A percentile compares a stretch with the other conserved stretches of the same genome.
These are phyloP conservation scores for Colletotrichum nymphaeae DNA, from an alignment of 2,329 filamentous ascomycete genomes.

Conservation along the genomic window DNA sequence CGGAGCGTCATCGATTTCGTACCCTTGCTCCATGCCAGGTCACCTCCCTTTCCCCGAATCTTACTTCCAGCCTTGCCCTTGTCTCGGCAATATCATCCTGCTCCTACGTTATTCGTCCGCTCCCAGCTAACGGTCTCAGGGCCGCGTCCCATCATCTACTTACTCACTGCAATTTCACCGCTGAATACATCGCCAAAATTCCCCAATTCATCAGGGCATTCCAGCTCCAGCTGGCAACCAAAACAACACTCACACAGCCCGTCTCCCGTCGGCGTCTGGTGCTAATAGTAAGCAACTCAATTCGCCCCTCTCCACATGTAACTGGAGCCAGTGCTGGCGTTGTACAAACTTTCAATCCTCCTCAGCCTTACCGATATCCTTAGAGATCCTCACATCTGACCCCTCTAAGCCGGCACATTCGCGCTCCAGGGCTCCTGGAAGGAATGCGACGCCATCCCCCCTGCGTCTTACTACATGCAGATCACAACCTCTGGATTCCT, in stretches of 20 bases:
- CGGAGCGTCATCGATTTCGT: not conserved
- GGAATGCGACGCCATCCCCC: too few relatives aligned
- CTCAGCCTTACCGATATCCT: slow-evolving; percentile 3
- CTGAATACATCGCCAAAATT: not conserved
- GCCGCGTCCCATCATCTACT: not conserved
- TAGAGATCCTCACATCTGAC: not conserved
- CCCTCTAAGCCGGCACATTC: not conserved
- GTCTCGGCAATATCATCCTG: not conserved
- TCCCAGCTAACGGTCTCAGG: not conserved
- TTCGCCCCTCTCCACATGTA: not conserved
- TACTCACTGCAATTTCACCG: not conserved
- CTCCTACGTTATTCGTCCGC: not conserved
- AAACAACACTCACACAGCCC: not conserved
- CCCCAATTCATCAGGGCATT: not conserved
- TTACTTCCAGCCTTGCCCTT: not conserved
- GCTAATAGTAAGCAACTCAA: not conserved
- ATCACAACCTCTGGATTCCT: not conserved
- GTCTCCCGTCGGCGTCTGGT: not conserved
- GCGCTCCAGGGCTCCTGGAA: not conserved
- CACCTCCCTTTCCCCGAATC: not conserved
- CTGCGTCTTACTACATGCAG: slow-evolving; percentile 1
- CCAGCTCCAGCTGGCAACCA: not conserved
- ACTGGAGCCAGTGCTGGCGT: not conserved
- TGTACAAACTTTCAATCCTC: not conserved
- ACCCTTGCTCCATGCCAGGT: not conserved